phyloP scores from a whole-genome alignment of 2,329 filamentous ascomycete genomes.

The Aureobasidium sp. region DNA sequence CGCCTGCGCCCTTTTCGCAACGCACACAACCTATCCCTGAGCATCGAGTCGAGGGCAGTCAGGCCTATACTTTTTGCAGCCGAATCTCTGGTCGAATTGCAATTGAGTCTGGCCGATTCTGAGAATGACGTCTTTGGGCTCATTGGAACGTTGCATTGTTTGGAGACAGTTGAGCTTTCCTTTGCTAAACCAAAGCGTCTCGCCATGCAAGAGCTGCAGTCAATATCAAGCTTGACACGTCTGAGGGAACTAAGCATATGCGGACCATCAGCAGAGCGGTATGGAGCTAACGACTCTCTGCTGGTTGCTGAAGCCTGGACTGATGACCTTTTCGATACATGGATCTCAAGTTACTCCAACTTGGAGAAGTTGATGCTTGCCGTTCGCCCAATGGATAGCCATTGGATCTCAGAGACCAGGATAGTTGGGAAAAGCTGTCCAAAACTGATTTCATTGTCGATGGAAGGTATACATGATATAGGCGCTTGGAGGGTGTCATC shows the following conservation, averaged over 20 bases:
- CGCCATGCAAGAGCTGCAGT: background rate
- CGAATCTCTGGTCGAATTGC: background rate
- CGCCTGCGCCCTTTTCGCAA: background rate
- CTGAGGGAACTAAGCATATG: background rate
- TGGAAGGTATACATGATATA: conserved; percentile 3
- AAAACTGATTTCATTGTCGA: background rate
- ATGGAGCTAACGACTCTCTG: background rate
- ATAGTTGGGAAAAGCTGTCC: background rate
- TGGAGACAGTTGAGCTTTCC: background rate
- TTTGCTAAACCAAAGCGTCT: background rate
- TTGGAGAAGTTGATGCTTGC: background rate
- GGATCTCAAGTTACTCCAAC: background rate
- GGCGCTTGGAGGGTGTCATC: background rate
- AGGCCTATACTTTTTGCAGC: background rate
- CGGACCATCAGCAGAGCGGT: background rate
- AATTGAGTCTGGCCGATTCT: background rate
- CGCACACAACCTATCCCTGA: background rate
- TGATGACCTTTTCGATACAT: background rate
- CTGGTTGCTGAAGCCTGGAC: background rate
- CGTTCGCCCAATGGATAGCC: background rate
- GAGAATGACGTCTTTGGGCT: background rate
- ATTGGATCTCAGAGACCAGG: conserved; percentile 1
- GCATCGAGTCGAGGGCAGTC: background rate
- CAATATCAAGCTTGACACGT: background rate
- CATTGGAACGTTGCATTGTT: background rate